A percentile compares a stretch with the other conserved stretches of the same genome.
Evolutionary conservation across 176 grass and related monocot genomes (phyloP).

Genomic region (Cocos nucifera): DNA sequence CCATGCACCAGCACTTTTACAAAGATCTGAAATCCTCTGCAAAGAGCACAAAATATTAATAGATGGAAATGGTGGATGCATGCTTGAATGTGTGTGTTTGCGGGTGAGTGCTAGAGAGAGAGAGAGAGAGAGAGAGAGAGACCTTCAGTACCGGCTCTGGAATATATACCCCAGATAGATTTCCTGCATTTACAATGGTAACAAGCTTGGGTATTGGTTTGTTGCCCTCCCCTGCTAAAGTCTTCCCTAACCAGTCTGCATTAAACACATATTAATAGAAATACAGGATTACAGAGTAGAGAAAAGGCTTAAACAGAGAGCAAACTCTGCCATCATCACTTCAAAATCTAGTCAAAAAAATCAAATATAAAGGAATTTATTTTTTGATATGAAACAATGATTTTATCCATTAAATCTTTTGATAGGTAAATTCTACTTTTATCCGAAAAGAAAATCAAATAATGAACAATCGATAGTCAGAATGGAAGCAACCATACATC

Average conservation of each 20-base stretch:
- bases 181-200: conserved; percentile 97
- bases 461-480: too few relatives aligned
- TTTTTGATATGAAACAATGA: too few relatives aligned
- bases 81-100: too few relatives aligned
- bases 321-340: too few relatives aligned
- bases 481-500: too few relatives aligned
- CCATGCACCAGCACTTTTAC: conserved; percentile 72
- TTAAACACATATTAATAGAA: conserved; percentile 26
- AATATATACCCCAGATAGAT: conserved; percentile 76
- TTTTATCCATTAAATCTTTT: too few relatives aligned
- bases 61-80: too few relatives aligned
- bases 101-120: not conserved
- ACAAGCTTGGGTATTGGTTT: conserved; percentile 73
- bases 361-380: too few relatives aligned
- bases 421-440: too few relatives aligned
- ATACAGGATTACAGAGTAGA: not conserved
- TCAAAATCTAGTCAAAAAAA: too few relatives aligned
- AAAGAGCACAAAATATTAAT: conserved; percentile 12
- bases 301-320: too few relatives aligned
- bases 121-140: conserved; percentile 10
- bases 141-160: conserved; percentile 58
- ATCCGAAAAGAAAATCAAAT: too few relatives aligned
- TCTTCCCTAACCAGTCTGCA: conserved; percentile 79
- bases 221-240: conserved; percentile 36
- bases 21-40: conserved; percentile 85